A percentile compares a stretch with the other conserved stretches of the same genome.
Conservation (phyloP, 2,329 filamentous ascomycete genomes). For the Botrytis porri region DNA sequence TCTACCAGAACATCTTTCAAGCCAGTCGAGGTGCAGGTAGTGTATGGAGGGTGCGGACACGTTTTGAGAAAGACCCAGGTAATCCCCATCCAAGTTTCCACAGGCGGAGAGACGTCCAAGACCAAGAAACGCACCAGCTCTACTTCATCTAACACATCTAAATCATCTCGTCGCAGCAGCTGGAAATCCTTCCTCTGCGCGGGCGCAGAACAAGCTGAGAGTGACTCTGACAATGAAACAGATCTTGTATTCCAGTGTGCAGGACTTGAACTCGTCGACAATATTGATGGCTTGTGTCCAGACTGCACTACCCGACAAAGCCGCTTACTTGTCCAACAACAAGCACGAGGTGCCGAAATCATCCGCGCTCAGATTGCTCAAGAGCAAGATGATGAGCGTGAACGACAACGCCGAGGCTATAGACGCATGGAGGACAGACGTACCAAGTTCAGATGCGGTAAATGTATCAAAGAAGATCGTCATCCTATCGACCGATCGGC, state of each 20-base stretch:
- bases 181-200: constrained; percentile 10
- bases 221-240: constrained; percentile 9
- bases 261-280: background rate
- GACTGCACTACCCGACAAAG: background rate
- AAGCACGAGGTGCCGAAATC: background rate
- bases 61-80: background rate
- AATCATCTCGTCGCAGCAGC: constrained; percentile 11
- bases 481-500: background rate
- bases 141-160: background rate
- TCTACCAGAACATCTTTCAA: constrained; percentile 5
- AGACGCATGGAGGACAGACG: background rate
- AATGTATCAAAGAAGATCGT: constrained; percentile 18
- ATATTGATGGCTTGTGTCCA: background rate
- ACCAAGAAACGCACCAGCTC: background rate
- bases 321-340: background rate
- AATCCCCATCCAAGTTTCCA: background rate
- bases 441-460: constrained; percentile 13
- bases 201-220: background rate
- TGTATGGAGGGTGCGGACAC: constrained; percentile 1
- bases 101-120: background rate
- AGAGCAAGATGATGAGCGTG: constrained; percentile 8
- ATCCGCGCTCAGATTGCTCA: background rate
- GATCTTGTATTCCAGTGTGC: background rate
- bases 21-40: background rate
- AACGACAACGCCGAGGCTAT: background rate